Conservation (phyloP, 306 rosid species). For the Trifolium repens region DNA sequence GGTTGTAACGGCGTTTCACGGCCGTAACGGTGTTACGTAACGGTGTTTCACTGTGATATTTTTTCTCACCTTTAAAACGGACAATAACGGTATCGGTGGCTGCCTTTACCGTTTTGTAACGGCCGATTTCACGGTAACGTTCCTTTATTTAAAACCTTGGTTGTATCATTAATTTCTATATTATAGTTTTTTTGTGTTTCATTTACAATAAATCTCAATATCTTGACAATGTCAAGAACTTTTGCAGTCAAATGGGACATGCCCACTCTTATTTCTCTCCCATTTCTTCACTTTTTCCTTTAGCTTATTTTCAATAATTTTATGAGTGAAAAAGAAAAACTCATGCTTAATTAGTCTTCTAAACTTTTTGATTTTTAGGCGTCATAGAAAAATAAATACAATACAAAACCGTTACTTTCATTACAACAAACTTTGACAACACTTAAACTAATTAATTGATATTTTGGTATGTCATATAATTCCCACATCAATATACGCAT, state of each 20-base stretch:
- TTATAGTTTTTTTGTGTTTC: background rate
- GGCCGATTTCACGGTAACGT: too few relatives aligned
- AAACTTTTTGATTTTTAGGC: conserved; percentile 2
- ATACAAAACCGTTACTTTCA: conserved; percentile 42
- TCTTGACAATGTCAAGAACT: conserved; percentile 20
- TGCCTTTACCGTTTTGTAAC: too few relatives aligned
- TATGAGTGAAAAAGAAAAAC: background rate
- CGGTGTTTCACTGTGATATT: too few relatives aligned
- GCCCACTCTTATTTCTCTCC: conserved; percentile 10
- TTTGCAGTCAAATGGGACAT: conserved; percentile 41
- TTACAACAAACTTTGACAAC: conserved; percentile 42
- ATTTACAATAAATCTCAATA: conserved; percentile 23
- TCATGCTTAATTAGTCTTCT: background rate
- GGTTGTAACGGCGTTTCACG: too few relatives aligned
- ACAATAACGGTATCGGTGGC: too few relatives aligned
- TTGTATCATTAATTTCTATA: background rate
- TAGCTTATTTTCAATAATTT: background rate
- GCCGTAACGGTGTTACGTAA: too few relatives aligned
- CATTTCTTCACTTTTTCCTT: background rate
- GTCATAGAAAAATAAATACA: conserved; percentile 13
- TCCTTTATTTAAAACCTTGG: too few relatives aligned
- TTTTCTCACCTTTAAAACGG: too few relatives aligned
- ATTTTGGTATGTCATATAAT: background rate
- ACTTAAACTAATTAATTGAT: conserved; percentile 5
- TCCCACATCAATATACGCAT: conserved; percentile 43